Evolutionary conservation across 2,329 filamentous ascomycete species (phyloP).

Genomic region (Xylariaceae sp.): DNA sequence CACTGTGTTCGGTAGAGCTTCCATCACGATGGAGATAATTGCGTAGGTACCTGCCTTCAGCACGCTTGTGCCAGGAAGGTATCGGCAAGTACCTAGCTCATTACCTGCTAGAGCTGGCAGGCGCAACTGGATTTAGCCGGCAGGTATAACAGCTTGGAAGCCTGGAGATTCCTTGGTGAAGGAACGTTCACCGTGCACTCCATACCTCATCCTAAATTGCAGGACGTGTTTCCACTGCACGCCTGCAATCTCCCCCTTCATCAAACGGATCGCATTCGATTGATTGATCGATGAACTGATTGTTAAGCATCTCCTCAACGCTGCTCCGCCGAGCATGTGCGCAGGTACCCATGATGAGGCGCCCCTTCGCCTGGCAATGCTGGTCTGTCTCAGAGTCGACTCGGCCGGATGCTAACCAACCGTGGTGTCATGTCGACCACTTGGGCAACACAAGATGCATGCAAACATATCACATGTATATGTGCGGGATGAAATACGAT

Average conservation of each 20-base stretch:
- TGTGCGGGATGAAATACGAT: background rate
- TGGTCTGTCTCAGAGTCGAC: background rate
- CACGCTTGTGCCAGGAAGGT: too few relatives aligned
- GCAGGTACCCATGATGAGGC: too few relatives aligned
- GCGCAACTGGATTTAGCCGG: too few relatives aligned
- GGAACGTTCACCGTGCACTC: conserved; percentile 1
- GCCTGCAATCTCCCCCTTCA: background rate
- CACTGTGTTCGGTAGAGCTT: too few relatives aligned
- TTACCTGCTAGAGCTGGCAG: background rate
- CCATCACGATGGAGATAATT: background rate
- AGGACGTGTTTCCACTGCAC: conserved; percentile 11
- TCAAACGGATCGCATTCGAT: background rate
- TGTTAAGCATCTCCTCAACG: background rate
- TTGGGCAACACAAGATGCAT: background rate
- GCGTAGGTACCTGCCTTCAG: background rate
- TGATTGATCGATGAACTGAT: background rate
- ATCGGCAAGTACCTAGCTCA: too few relatives aligned
- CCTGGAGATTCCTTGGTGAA: conserved; percentile 2
- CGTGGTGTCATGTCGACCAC: background rate
- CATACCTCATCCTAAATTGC: conserved; percentile 16
- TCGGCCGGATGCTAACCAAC: background rate
- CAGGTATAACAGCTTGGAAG: too few relatives aligned
- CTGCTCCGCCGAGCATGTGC: background rate
- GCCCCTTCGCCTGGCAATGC: background rate
- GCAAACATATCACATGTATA: background rate